Percentiles rank a stretch among this genome's conserved stretches.
phyloP scores from a whole-genome alignment of 352 stramenopile genomes.

The Thraustochytrium sp. region DNA sequence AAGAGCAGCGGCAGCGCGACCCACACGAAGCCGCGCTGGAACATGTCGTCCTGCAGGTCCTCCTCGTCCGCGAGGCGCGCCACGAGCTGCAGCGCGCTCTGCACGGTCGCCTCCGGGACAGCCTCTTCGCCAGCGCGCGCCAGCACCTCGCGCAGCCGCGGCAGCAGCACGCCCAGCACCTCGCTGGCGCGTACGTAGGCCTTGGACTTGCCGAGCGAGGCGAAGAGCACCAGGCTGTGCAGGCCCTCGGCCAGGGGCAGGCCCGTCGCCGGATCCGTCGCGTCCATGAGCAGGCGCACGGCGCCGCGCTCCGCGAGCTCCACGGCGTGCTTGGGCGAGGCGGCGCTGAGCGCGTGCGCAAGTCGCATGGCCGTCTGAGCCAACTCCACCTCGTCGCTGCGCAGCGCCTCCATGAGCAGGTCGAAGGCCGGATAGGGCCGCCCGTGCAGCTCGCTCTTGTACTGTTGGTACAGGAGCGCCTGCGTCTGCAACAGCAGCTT shows the following conservation, averaged over 20 bases:
- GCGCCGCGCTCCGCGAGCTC: neutral
- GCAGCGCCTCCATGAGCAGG: neutral
- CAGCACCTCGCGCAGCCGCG: neutral
- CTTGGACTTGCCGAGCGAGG: neutral
- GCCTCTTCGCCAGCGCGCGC: neutral
- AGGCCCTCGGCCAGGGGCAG: neutral
- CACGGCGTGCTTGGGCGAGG: constrained; percentile 5
- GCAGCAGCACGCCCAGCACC: neutral
- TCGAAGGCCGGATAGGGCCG: neutral
- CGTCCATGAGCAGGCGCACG: neutral
- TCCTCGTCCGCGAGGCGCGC: constrained; percentile 26
- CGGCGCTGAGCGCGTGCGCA: neutral
- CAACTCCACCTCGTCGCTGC: neutral
- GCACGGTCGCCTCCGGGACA: neutral
- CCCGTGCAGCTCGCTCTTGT: neutral
- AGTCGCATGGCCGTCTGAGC: neutral
- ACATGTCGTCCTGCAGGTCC: neutral
- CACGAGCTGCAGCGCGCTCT: constrained; percentile 20
- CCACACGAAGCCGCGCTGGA: constrained; percentile 4
- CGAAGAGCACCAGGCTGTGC: neutral
- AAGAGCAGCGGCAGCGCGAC: neutral
- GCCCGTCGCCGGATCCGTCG: neutral
- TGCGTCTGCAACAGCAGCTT: constrained; percentile 30
- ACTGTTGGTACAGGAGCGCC: neutral
- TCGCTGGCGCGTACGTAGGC: neutral